Base-by-base conservation (phyloP, 2,329 filamentous ascomycete genomes). In the Aspergillus quadrilineatus region DNA sequence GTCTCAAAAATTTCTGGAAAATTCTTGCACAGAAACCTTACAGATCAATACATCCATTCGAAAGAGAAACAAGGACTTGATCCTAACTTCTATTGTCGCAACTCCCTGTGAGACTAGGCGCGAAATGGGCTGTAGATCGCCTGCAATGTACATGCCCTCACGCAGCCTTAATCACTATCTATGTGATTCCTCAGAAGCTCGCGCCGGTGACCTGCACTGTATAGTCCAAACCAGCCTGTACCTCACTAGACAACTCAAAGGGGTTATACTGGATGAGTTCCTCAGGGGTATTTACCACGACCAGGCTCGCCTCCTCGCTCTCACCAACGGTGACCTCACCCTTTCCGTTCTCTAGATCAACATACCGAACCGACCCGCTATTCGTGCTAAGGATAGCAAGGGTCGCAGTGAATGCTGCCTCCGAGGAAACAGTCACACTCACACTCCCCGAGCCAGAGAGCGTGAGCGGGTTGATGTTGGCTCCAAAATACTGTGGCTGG, bases 381-480 rank as follows among this genome's bases (percentile, higher is more conserved):
- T 46, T 28, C 28, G 47, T 43, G 26, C 46, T 50, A 4, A 36
- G 49, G 4, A 59, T 30, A 4, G 57, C 57, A 5, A 59, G 48
- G 3, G 57, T 59, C 7, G 57, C 53, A 2, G 49, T 42, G 30
- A 53, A 59, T 3, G 30, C 37, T 34, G 17, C 32, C n/a, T 29
- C 32, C 2, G 48, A 41, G 10, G 22, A n/a, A 8, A 59, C 49
- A 12, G 29, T 53, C 5, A 56, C 49, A 10, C 46, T 37, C 12
- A 59, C 37, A 14, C 41, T 39, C 14, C 43, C 44, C 2, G 42
- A 12, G 14, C 37, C 43, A 9, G 49, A 45, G 1, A 44, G 36
- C 34, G 36, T 41, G 2, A 59, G 28, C 10, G 53, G 57, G 26
- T 53, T 53, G 28, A 59, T 59, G 9, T 59, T 59, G n/a, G 57